phyloP scores from a whole-genome alignment of 768 basidiomycete species.

The Nevesoporus exiguus region DNA sequence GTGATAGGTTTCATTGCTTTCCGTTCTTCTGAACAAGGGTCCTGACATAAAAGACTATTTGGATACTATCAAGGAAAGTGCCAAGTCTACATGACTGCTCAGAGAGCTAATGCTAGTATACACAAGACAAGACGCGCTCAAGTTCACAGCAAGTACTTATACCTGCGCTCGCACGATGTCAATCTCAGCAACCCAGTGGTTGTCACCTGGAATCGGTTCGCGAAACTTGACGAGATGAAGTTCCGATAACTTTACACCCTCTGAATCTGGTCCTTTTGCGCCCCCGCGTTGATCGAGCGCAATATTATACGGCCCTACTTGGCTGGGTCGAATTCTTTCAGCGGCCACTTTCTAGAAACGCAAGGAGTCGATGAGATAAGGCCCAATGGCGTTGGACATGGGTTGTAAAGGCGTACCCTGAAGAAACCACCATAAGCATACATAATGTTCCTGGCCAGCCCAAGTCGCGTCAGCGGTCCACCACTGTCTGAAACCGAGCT shows the following conservation, averaged over 20 bases:
- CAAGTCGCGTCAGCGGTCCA: background rate
- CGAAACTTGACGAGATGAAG: slow-evolving; percentile 3
- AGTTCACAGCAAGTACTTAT: background rate
- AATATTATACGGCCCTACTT: background rate
- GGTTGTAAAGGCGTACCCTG: background rate
- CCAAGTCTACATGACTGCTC: too few relatives aligned
- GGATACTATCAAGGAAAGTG: too few relatives aligned
- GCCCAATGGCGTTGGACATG: background rate
- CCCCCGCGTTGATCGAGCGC: background rate
- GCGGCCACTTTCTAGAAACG: background rate
- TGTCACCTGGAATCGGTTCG: background rate
- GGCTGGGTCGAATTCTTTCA: background rate
- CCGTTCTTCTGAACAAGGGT: too few relatives aligned
- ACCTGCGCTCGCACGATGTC: background rate
- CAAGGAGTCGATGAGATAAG: background rate
- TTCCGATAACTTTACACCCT: background rate
- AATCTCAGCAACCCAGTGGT: slow-evolving; percentile 1
- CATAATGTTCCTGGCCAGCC: background rate
- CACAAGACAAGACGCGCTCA: background rate
- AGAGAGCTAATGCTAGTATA: background rate
- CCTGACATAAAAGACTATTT: too few relatives aligned
- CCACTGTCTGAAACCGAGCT: background rate
- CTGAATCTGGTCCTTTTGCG: background rate
- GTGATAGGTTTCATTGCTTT: too few relatives aligned
- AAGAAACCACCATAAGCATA: background rate